These are phyloP conservation scores for Lasiodiplodia citricola DNA, from an alignment of 2,329 filamentous ascomycete species.

Conservation along the genomic window DNA sequence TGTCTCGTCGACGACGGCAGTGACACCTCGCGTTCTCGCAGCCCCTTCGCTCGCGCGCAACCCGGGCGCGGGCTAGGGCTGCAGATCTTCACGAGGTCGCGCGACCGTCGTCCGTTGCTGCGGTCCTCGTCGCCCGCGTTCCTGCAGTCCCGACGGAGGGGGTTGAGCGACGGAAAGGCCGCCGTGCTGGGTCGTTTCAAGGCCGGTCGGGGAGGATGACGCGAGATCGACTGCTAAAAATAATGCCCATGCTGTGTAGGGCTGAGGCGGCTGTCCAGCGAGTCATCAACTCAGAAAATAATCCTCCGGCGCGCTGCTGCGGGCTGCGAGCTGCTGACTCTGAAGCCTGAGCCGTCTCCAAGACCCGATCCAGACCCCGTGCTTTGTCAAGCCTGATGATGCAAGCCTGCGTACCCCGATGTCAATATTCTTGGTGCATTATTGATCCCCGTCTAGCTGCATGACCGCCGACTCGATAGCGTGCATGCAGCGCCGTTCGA, in stretches of 20 bases:
- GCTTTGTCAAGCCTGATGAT: conserved; percentile 21
- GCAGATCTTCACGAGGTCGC: conserved; percentile 26
- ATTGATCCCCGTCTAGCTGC: conserved; percentile 21
- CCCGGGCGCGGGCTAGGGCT: conserved; percentile 15
- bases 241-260: conserved; percentile 26
- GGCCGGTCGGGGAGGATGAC: conserved; percentile 24
- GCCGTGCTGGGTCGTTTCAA: conserved; percentile 23
- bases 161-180: conserved; percentile 26
- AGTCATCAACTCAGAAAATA: conserved; percentile 12
- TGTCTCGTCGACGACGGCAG: neutral
- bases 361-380: conserved; percentile 11
- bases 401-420: conserved; percentile 20
- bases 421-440: conserved; percentile 27
- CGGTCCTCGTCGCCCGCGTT: conserved; percentile 6
- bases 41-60: conserved; percentile 5
- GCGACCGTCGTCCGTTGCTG: neutral
- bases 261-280: conserved; percentile 21
- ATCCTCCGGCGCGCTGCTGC: conserved; percentile 22
- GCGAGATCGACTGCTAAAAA: conserved; percentile 27
- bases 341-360: neutral
- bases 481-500: conserved; percentile 22
- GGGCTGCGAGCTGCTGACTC: conserved; percentile 9
- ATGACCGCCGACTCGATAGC: conserved; percentile 17
- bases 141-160: conserved; percentile 17
- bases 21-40: conserved; percentile 8